Conservation (phyloP, 306 rosid genomes). For the Vigna angularis region DNA sequence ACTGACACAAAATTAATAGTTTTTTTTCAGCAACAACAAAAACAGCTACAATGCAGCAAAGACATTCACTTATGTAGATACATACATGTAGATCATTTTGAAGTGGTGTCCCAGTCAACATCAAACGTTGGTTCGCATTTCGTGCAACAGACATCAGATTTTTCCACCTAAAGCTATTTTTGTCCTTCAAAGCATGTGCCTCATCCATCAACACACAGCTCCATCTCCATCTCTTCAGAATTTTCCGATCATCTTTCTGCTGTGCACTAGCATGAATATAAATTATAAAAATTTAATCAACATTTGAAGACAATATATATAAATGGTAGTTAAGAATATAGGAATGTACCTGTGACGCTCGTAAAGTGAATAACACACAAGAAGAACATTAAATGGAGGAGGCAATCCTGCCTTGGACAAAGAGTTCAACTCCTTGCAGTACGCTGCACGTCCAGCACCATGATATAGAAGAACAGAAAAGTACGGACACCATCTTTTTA, state of each 20-base stretch:
- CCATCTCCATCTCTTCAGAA: slow-evolving; percentile 94
- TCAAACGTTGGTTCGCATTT: slow-evolving; percentile 91
- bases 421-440: slow-evolving; percentile 82
- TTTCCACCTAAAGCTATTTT: slow-evolving; percentile 94
- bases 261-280: slow-evolving; percentile 72
- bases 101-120: slow-evolving; percentile 98
- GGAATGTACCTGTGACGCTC: slow-evolving; percentile 91
- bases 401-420: slow-evolving; percentile 85
- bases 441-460: slow-evolving; percentile 76
- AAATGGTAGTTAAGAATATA: slow-evolving; percentile 3
- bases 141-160: slow-evolving; percentile 92
- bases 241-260: slow-evolving; percentile 96
- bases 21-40: slow-evolving; percentile 21
- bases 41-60: slow-evolving; percentile 30
- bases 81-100: slow-evolving; percentile 94
- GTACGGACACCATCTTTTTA: slow-evolving; percentile 89
- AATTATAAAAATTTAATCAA: slow-evolving; percentile 45
- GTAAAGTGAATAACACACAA: slow-evolving; percentile 95
- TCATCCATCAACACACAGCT: slow-evolving; percentile 99
- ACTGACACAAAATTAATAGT: not conserved
- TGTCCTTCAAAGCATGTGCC: slow-evolving; percentile 99
- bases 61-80: slow-evolving; percentile 39
- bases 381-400: slow-evolving; percentile 93
- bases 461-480: slow-evolving; percentile 90
- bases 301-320: slow-evolving; percentile 1